Percentiles rank a stretch among this genome's conserved stretches.
Evolutionary conservation across 441 rosid species (phyloP).

Genomic region (Populus hybrid): DNA sequence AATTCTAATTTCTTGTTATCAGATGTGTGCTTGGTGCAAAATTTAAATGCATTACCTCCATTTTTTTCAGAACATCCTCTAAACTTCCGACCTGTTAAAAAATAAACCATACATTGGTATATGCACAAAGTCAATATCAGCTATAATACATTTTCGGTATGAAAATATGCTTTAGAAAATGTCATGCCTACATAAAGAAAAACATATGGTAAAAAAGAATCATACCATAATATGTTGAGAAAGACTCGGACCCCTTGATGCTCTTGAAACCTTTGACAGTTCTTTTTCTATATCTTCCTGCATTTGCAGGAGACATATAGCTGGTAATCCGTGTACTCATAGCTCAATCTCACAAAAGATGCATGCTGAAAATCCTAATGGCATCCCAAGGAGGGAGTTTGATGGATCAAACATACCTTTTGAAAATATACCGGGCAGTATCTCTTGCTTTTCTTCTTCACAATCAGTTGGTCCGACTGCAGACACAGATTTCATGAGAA

Average conservation of each 20-base stretch:
- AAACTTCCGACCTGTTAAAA: conserved; percentile 76
- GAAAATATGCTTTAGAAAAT: background rate
- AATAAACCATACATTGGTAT: conserved; percentile 5
- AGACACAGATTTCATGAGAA: conserved; percentile 22
- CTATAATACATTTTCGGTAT: background rate
- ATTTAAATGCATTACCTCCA: conserved; percentile 57
- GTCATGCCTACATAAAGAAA: background rate
- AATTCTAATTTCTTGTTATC: conserved; percentile 6
- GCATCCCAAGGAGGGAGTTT: conserved; percentile 7
- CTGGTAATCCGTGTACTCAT: background rate
- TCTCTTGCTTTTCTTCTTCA: conserved; percentile 73
- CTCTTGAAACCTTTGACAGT: conserved; percentile 64
- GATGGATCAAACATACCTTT: conserved; percentile 49
- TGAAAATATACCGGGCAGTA: conserved; percentile 89
- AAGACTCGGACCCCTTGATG: conserved; percentile 51
- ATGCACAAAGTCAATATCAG: background rate
- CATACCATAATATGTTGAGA: conserved; percentile 82
- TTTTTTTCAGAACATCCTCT: conserved; percentile 82
- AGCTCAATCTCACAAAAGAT: background rate
- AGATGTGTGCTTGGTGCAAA: background rate
- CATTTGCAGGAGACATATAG: conserved; percentile 17
- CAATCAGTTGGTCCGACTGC: conserved; percentile 90
- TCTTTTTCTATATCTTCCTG: conserved; percentile 92
- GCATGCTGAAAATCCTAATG: conserved; percentile 1
- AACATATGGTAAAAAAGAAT: conserved; percentile 2